Evolutionary conservation across 2,329 filamentous ascomycete species (phyloP).

Genomic region (Nemania sp.): DNA sequence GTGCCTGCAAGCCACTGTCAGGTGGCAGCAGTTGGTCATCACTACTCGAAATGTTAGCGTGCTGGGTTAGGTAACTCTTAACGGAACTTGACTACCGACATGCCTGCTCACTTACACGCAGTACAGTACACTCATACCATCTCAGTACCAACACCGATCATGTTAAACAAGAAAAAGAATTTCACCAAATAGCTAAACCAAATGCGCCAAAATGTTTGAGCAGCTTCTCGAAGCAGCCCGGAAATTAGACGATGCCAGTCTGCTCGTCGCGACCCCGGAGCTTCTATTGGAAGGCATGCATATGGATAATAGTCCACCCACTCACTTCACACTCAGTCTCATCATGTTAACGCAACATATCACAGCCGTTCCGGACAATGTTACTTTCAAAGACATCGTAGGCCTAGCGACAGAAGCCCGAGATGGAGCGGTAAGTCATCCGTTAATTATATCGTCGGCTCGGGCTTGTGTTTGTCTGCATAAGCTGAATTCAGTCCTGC

Average conservation of each 20-base stretch:
- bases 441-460: not conserved
- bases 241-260: conserved; percentile 2
- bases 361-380: conserved; percentile 19
- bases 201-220: conserved; percentile 19
- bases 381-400: conserved; percentile 13
- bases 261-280: conserved; percentile 16
- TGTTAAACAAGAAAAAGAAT: no score
- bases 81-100: no score
- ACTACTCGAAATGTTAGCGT: no score
- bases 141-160: no score
- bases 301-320: not conserved
- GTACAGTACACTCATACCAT: no score
- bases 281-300: conserved; percentile 16
- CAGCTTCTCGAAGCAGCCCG: conserved; percentile 17
- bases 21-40: not conserved
- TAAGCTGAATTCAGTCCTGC: conserved; percentile 2
- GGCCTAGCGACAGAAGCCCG: conserved; percentile 4
- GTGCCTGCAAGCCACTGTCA: not conserved
- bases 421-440: conserved; percentile 17
- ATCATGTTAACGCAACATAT: conserved; percentile 10
- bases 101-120: no score
- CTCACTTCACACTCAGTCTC: not conserved
- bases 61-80: no score
- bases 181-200: not conserved
- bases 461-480: not conserved